Percentiles rank a stretch among this genome's conserved stretches.
Conservation (phyloP, 306 rosid species). For the Cucurbita maxima region DNA sequence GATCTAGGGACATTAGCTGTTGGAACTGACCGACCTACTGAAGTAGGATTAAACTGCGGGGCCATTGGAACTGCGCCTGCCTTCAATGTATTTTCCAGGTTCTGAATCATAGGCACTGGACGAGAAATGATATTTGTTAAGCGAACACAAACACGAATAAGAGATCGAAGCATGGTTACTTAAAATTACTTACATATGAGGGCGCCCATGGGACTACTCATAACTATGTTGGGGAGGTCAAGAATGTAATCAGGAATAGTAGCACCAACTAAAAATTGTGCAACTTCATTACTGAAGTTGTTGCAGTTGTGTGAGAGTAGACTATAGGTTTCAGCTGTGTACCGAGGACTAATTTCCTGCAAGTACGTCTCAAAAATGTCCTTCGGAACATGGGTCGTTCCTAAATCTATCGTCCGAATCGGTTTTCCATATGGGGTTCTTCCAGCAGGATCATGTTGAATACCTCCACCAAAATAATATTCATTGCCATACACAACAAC, state of each 20-base stretch:
- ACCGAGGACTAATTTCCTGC: conserved; percentile 71
- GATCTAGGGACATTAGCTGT: conserved; percentile 5
- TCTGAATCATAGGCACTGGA: conserved; percentile 97
- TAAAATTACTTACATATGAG: conserved; percentile 43
- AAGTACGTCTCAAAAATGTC: conserved; percentile 77
- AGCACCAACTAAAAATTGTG: conserved; percentile 79
- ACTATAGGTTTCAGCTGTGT: conserved; percentile 65
- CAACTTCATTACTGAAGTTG: conserved; percentile 81
- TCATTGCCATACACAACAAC: conserved; percentile 73
- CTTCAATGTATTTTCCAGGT: conserved; percentile 61
- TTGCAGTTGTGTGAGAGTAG: conserved; percentile 83
- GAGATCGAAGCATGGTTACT: background rate
- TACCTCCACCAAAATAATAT: conserved; percentile 92
- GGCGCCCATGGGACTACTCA: conserved; percentile 84
- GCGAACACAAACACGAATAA: background rate
- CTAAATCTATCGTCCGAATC: conserved; percentile 52
- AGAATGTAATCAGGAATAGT: conserved; percentile 68
- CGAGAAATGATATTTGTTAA: background rate
- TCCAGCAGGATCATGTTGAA: conserved; percentile 61
- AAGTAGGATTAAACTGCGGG: conserved; percentile 54
- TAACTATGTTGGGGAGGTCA: conserved; percentile 75
- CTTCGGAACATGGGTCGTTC: conserved; percentile 74
- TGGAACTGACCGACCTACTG: conserved; percentile 8
- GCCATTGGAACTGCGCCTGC: conserved; percentile 70
- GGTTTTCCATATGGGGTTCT: conserved; percentile 79